Base-by-base conservation (phyloP, 306 rosid genomes). In the Gastrolobium villosum region DNA sequence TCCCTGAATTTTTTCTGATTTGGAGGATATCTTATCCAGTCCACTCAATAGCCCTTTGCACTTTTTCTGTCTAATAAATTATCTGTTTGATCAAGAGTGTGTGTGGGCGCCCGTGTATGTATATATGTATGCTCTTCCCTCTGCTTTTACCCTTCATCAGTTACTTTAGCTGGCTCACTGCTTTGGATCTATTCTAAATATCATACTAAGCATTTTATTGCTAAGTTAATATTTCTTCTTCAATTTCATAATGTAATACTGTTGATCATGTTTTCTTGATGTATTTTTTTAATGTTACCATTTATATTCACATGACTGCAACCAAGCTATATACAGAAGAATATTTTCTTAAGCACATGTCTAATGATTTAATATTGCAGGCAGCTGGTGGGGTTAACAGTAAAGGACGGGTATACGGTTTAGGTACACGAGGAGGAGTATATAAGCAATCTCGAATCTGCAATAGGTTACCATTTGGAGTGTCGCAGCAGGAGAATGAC, bases 261-360 rank as follows among this genome's bases (percentile, higher is more conserved):
- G 7, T 26, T 50, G 56, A 61, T 14, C 14, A 40, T 53, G 54
- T 64, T 53, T 35, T 48, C 9, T 53, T 52, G 41, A 50, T 70
- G 28, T 11, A 44, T 69, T 63, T 35, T 4, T 75, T 46, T 3
- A 35, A 20, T 20, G 26, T 80, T 71, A 56, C 9, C 72, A 26
- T 61, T 76, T 65, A 62, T 41, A 54, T 52, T 55, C 54, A 4
- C 72, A 53, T 81, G 78, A 54, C 50, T 82, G 70, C 65, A 45
- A 86, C 73, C 82, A 94, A 97, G 89, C 82, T 94, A 59, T 94
- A 94, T 75, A 88, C 99, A 6, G 97, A 94, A 89, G 99, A 94
- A 70, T 94, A 89, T 86, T 94, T 89, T 84, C 75, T 81, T 44
- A 90, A 87, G 13, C 90, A 90, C 70, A 92, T 94, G 97, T 70